phyloP scores from a whole-genome alignment of 257 asterid species.

The Striga asiatica region DNA sequence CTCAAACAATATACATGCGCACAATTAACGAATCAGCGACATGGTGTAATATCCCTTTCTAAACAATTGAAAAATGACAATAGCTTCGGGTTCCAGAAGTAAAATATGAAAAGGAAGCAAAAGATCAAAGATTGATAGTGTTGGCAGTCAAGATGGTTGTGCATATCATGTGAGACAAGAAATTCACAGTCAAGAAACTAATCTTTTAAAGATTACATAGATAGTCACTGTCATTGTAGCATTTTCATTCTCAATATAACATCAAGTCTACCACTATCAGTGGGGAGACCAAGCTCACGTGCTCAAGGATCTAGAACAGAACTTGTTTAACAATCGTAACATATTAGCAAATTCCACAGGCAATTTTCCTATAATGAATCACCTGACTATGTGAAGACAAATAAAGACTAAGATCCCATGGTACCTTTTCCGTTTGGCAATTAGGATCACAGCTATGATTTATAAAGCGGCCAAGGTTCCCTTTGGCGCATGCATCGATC shows the following conservation, averaged over 20 bases:
- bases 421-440: conserved; percentile 93
- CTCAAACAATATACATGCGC: conserved; percentile 8
- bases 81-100: too few species aligned
- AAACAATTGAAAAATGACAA: too few species aligned
- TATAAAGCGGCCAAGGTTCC: conserved; percentile 84
- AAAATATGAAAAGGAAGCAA: too few species aligned
- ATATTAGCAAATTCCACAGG: conserved; percentile 3
- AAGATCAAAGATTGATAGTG: too few species aligned
- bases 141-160: too few species aligned
- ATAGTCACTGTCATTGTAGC: too few species aligned
- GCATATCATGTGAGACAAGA: too few species aligned
- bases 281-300: not conserved
- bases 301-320: conserved; percentile 5
- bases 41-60: too few species aligned
- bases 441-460: conserved; percentile 94
- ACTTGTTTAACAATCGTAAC: conserved; percentile 4
- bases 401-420: conserved; percentile 13
- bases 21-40: too few species aligned
- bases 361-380: conserved; percentile 8
- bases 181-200: too few species aligned
- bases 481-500: conserved; percentile 90
- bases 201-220: too few species aligned
- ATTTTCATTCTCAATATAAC: too few species aligned
- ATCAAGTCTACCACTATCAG: not conserved
- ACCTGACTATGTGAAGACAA: not conserved